Evolutionary conservation across 2,329 filamentous ascomycete genomes (phyloP), one percentile per base, ranked within the genome.

Genomic region (Fusarium sp.): DNA sequence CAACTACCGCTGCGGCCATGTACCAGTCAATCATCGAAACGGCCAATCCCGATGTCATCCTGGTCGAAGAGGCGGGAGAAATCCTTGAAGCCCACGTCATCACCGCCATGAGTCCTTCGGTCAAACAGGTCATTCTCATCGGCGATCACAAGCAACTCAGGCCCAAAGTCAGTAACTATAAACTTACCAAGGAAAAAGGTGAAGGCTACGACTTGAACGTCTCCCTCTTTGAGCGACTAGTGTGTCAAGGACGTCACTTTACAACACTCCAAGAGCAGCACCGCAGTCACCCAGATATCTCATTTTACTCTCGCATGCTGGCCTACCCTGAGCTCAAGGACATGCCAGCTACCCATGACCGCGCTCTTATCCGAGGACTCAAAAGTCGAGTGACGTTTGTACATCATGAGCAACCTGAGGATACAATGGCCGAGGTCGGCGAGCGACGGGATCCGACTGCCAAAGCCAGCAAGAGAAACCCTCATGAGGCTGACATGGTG

Each of bases 41-140:
- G 1, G 87, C 86, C 0, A 77, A 79, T 0, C 89, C 90, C 0
- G 88, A 89, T 1, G 82, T 92, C 3, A 78, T 93, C 1, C 74
- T 94, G 0, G 87, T 93, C 0, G 92, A 94, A 75, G 92, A 94
- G 77, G 92, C 91, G 1, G 92, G 91, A 2, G 91, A 94, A 67
- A 92, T 94, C 4, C 81, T 93, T 0, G 92, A 94, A 75, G 84
- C 85, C 2, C 91, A 94, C 68, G 40, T 80, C 18, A 77, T 94
- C 1, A 87, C 91, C 0, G 87, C 91, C 0, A 72, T 94, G 60
- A 81, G 83, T 0, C 76, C 85, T 0, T 78, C 84, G 0, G 87
- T 87, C 0, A 86, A 91, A 63, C 90, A 94, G 40, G 75, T 93
- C 1, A 85, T 94, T 0, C 77, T 93, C 3, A 94, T 94, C 11